Evolutionary conservation across 2,329 filamentous ascomycete genomes (phyloP), one percentile per base, ranked within the genome.

Genomic region (Chaetomiaceae sp.): DNA sequence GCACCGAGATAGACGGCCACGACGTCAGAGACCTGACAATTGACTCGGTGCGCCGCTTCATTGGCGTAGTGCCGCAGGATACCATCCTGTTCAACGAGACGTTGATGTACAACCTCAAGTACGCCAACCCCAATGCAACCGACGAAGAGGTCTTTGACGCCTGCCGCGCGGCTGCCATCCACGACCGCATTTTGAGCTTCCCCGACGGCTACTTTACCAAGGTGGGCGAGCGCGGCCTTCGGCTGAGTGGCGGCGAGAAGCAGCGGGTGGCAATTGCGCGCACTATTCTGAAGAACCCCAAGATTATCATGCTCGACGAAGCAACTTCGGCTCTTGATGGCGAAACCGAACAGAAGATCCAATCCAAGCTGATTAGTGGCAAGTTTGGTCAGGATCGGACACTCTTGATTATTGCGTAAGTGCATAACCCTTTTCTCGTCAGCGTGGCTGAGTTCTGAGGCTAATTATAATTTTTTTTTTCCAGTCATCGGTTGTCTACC

Each of bases 11-110:
- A 50, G 94, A 97, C 66, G 90, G 87, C 7, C 81, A 85, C 55
- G 84, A 96, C 66, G 88, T 96, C 44, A 84, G 88, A 67, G 84
- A 90, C 60, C 74, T 96, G 54, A 95, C 90, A 1, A 96, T 97
- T 62, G 89, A 96, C 70, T 96, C 90, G n/a, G 78, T 99, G 51
- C 84, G 94, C 61, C 81, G 82, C 55, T 87, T 91, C 67, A 96
- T 99, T 64, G 94, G 94, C 21, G 92, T 99, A 38, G 94, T 99
- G 6, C 94, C 94, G 1, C 94, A 99, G 69, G 94, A 99, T 64
- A 96, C 92, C 4, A 88, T 95, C 27, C 59, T 69, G 18, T 80
- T 81, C 64, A 79, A 80, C 61, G 76, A 78, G 33, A 74, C 72
- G 2, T 71, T 81, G 50, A 78, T 79, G 68, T 79, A 78, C 64